phyloP scores from a whole-genome alignment of 129 eudicot species.

The Arctium lappa region DNA sequence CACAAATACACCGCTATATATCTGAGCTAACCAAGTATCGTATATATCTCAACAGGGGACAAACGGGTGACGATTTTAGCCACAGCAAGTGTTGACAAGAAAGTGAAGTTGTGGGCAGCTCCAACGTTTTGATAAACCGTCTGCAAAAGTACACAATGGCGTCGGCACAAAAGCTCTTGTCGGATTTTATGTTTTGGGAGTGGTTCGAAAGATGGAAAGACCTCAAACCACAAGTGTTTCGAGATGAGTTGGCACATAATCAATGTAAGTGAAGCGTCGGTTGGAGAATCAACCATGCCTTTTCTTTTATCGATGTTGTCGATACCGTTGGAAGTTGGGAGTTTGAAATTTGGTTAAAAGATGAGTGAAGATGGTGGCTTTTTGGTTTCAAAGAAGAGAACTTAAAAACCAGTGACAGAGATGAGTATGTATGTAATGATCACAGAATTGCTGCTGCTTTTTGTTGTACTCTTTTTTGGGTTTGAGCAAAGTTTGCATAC shows the following conservation, averaged over 20 bases:
- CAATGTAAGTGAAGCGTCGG: not conserved
- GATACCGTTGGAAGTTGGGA: not conserved
- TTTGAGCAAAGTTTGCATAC: no score
- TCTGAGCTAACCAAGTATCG: conserved; percentile 11
- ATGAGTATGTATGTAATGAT: conserved; percentile 13
- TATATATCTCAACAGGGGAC: conserved; percentile 39
- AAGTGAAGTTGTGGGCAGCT: conserved; percentile 92
- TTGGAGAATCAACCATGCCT: not conserved
- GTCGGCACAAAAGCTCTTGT: conserved; percentile 8
- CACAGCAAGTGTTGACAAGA: conserved; percentile 81
- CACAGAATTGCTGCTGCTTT: not conserved
- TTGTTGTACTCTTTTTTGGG: not conserved
- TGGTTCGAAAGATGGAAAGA: not conserved
- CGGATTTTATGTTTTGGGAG: conserved; percentile 12
- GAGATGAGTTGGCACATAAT: conserved; percentile 8
- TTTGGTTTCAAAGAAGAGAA: not conserved
- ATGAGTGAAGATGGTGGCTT: not conserved
- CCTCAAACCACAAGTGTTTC: conserved; percentile 14
- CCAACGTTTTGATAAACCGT: conserved; percentile 41
- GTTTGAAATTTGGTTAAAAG: not conserved
- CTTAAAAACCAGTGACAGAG: not conserved
- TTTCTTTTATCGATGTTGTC: not conserved
- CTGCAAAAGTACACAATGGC: not conserved
- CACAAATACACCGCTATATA: not conserved
- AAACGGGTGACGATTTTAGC: conserved; percentile 47